Base-by-base conservation (phyloP, 805 yeast genomes). In the Pichia nakasei region DNA sequence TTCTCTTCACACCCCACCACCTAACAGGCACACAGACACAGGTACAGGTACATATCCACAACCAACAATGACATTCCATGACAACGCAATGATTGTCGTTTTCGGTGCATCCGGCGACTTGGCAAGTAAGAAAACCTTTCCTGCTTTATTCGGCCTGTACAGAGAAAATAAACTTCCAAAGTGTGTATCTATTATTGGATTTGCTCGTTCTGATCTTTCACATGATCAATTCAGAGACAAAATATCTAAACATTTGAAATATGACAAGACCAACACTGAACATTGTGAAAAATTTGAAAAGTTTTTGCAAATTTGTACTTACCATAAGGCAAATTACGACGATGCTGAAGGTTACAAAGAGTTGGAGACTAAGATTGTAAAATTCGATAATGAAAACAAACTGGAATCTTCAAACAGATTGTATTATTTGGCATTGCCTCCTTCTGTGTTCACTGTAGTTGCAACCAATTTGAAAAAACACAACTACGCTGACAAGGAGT, bases 101-200 rank as follows among this genome's bases (percentile, higher is more conserved):
- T 84, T 88, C 56, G 97, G 97, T 42, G 97, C 97, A 37, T 85
- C 95, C 20, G 97, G 97, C 42, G 96, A 89, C 63, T 71, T 89
- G 52, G 96, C 96, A 44, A 87, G 86, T 69, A 89, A 89, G 80
- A 89, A 89, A 69, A 89, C 96, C 3, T 87, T 85, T 66, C 94
- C 94, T 9, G 91, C 93, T 4, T 65, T 85, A 19, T 84, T 83
- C 55, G 94, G 93, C 11, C 70, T 85, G 33, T 77, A 56, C 66
- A 70, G 85, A 52, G 82, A 89, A 60, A 95, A 94, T 35, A 79
- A 78, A 52, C 70, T 91, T 45, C 85, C 95, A 9, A 57, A 67
- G 12, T 63, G 80, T 24, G 79, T 84, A 33, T 77, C 78, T 58
- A 86, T 93, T 56, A 74, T 85, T 52, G 98, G 98, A 22, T 93